Percentiles rank a stretch among this genome's conserved stretches.
phyloP scores from a whole-genome alignment of 2,329 filamentous ascomycete species.

The Cladorrhinum sp. region DNA sequence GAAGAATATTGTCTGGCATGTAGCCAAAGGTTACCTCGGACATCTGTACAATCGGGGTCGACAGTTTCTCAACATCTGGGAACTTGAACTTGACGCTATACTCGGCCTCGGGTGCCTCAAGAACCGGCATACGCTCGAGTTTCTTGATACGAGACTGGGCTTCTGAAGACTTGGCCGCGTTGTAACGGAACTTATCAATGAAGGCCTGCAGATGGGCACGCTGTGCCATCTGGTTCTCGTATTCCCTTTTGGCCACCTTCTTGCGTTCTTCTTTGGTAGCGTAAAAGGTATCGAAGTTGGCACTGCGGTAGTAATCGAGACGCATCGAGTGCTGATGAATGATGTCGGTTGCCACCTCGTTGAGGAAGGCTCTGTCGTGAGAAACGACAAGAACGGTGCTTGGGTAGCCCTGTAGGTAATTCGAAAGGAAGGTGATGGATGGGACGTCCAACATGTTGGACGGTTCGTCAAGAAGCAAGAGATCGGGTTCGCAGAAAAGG shows the following conservation, averaged over 20 bases:
- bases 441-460: slow-evolving; percentile 99
- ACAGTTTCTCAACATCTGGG: slow-evolving; percentile 95
- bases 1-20: slow-evolving; percentile 70
- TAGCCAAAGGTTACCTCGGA: slow-evolving; percentile 89
- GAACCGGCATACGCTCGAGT: slow-evolving; percentile 90
- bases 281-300: slow-evolving; percentile 97
- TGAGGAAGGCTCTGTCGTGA: slow-evolving; percentile 98
- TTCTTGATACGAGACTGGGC: slow-evolving; percentile 99
- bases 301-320: slow-evolving; percentile 96
- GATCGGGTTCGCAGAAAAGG: slow-evolving; percentile 95
- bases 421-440: slow-evolving; percentile 97
- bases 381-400: slow-evolving; percentile 95
- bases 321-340: slow-evolving; percentile 97
- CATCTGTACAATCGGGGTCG: slow-evolving; percentile 98
- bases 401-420: slow-evolving; percentile 90
- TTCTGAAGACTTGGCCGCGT: slow-evolving; percentile 96
- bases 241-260: slow-evolving; percentile 94
- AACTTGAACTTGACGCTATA: slow-evolving; percentile 98
- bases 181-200: slow-evolving; percentile 99
- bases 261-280: slow-evolving; percentile 94
- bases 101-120: slow-evolving; percentile 86
- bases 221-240: slow-evolving; percentile 96
- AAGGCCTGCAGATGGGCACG: slow-evolving; percentile 93
- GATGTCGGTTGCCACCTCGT: slow-evolving; percentile 98
- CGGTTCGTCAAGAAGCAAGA: slow-evolving; percentile 95